Evolutionary conservation across 441 rosid genomes (phyloP).

Genomic region (Breynia disticha): DNA sequence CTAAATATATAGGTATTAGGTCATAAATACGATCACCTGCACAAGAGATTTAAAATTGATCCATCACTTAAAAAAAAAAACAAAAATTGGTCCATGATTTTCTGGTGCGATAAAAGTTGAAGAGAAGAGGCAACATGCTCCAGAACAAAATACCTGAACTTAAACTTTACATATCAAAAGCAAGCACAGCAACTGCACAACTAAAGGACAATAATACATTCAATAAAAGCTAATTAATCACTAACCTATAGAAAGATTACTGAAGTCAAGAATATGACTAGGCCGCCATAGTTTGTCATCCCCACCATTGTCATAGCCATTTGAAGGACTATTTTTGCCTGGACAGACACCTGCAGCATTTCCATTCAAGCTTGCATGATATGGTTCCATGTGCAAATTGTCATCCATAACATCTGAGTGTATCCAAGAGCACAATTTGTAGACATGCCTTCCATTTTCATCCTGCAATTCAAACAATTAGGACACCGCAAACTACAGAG

Average conservation of each 20-base stretch:
- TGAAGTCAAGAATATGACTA: slow-evolving; percentile 76
- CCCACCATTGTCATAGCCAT: slow-evolving; percentile 22
- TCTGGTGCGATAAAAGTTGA: neutral
- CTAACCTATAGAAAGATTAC: slow-evolving; percentile 68
- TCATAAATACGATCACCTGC: slow-evolving; percentile 86
- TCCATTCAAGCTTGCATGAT: slow-evolving; percentile 17
- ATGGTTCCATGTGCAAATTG: slow-evolving; percentile 71
- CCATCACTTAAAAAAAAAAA: neutral
- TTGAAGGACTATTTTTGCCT: slow-evolving; percentile 16
- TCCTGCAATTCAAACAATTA: slow-evolving; percentile 34
- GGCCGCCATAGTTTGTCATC: slow-evolving; percentile 52
- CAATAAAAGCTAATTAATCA: neutral
- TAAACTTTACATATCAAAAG: neutral
- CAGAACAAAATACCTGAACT: too few relatives aligned
- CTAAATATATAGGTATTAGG: slow-evolving; percentile 73
- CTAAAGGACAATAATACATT: neutral
- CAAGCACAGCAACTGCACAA: neutral
- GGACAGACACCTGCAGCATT: slow-evolving; percentile 12
- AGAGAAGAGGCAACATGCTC: too few relatives aligned
- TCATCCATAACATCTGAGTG: slow-evolving; percentile 95
- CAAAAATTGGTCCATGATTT: neutral
- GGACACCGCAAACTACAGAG: slow-evolving; percentile 1
- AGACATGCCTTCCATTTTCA: slow-evolving; percentile 23
- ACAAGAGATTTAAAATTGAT: slow-evolving; percentile 20
- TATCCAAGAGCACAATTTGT: slow-evolving; percentile 74